Evolutionary conservation across 2,329 filamentous ascomycete species (phyloP), one percentile per base, ranked within the genome.

Genomic region (Fusarium stilboides): DNA sequence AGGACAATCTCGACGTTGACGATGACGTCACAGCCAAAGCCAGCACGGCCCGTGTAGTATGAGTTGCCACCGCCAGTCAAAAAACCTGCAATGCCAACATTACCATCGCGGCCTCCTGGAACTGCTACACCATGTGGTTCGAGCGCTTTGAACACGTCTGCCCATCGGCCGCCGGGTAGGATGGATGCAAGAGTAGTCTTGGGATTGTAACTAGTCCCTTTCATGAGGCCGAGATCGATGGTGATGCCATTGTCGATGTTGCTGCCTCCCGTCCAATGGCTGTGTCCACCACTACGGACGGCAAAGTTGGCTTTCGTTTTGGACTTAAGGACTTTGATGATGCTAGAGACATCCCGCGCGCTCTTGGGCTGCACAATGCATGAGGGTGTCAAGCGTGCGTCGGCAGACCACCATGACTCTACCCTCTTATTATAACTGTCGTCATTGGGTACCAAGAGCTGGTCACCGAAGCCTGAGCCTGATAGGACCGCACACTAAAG

Each of bases 101-200:
- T 67, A 1, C 79, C 75, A 8, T 79, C 77, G 19, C 85, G 79
- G 2, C 83, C 84, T 3, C 85, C 84, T 0, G 80, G 76, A 3
- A 83, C 82, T 4, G 78, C 77, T 6, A 84, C 73, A 5, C 77
- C 78, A 33, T 80, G 65, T 5, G 75, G 71, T 37, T 76, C 70
- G 6, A 78, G 66, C 12, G 54, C 45, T 14, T 64, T 65, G n/a
- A 74, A 75, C 12, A 77, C 74, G 9, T 72, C 60, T 1, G 43
- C 60, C 85, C 85, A 87, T 8, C 79, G 76, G 37, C 79, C 78
- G 5, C 85, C 85, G 0, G 81, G 73, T 13, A 74, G 62, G 13
- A 80, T 72, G 3, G 68, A 74, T 3, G 77, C 79, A 6, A 78
- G n/a, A 33, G 28, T 17, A 14, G 53, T 49, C 8, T 20, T 10